phyloP scores from a whole-genome alignment of 1,284 basidiomycete species.

The Caloboletus inedulis region DNA sequence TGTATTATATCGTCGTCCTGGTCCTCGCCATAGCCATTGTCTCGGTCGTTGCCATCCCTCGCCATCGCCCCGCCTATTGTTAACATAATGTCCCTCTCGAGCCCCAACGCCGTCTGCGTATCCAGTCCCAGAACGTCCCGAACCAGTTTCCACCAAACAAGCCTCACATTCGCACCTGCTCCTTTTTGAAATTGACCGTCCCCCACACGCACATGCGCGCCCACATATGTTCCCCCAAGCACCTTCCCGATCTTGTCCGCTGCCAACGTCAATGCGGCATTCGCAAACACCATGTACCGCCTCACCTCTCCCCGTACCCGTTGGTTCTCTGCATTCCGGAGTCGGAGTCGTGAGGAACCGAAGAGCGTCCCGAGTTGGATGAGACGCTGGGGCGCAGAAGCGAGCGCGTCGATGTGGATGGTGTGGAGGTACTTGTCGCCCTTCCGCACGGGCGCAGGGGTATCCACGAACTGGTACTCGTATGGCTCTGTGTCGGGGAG shows the following conservation, averaged over 20 bases:
- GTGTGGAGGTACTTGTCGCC: slow-evolving; percentile 41
- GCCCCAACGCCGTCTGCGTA: slow-evolving; percentile 35
- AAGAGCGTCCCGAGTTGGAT: slow-evolving; percentile 67
- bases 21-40: neutral
- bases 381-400: slow-evolving; percentile 37
- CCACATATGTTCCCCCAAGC: slow-evolving; percentile 55
- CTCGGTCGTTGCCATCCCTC: neutral
- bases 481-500: slow-evolving; percentile 57
- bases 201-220: slow-evolving; percentile 62
- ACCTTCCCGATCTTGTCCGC: slow-evolving; percentile 41
- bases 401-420: slow-evolving; percentile 30
- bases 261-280: slow-evolving; percentile 42
- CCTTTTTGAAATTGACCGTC: slow-evolving; percentile 58
- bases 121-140: slow-evolving; percentile 41
- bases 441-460: slow-evolving; percentile 28
- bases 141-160: slow-evolving; percentile 57
- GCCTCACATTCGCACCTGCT: slow-evolving; percentile 42
- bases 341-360: slow-evolving; percentile 60
- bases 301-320: slow-evolving; percentile 47
- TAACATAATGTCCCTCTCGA: slow-evolving; percentile 35
- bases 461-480: slow-evolving; percentile 66
- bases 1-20: neutral
- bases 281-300: slow-evolving; percentile 51
- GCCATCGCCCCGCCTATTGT: neutral
- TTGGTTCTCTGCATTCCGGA: slow-evolving; percentile 40